phyloP scores from a whole-genome alignment of 129 eudicot genomes.

The Tanacetum coccineum region DNA sequence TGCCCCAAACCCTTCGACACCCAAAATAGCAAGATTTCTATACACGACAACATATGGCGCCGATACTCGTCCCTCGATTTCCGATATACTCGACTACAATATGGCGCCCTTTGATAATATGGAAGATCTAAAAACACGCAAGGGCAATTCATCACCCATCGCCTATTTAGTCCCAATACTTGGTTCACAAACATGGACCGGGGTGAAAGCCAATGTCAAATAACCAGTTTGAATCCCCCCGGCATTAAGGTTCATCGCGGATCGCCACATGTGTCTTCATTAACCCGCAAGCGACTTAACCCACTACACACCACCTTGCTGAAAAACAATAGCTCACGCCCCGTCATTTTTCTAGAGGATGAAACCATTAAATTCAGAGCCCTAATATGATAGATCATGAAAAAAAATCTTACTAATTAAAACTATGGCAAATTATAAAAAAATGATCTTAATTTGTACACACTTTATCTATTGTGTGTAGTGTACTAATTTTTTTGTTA shows the following conservation, averaged over 20 bases:
- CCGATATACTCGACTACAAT: conserved; percentile 46
- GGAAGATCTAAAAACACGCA: conserved; percentile 68
- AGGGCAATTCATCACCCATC: conserved; percentile 65
- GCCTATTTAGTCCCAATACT: conserved; percentile 68
- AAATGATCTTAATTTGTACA: no score
- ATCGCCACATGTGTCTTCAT: conserved; percentile 66
- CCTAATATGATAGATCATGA: no score
- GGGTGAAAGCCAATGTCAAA: conserved; percentile 64
- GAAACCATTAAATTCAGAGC: no score
- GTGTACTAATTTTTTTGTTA: no score
- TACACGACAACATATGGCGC: conserved; percentile 62
- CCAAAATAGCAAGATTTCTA: conserved; percentile 51
- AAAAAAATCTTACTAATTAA: no score
- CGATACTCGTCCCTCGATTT: conserved; percentile 40
- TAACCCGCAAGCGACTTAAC: conserved; percentile 70
- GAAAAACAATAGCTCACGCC: conserved; percentile 47
- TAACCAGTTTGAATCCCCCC: conserved; percentile 64
- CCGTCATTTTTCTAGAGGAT: no score
- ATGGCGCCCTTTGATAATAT: no score
- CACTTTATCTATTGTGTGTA: no score
- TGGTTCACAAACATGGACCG: conserved; percentile 74
- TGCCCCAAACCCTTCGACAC: conserved; percentile 59
- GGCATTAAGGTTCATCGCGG: conserved; percentile 73
- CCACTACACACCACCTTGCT: conserved; percentile 64
- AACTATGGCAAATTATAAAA: no score